Percentiles rank a stretch among this genome's conserved stretches.
These are phyloP conservation scores for Lentinula lateritia DNA, from an alignment of 768 basidiomycete genomes.

Conservation along the genomic window DNA sequence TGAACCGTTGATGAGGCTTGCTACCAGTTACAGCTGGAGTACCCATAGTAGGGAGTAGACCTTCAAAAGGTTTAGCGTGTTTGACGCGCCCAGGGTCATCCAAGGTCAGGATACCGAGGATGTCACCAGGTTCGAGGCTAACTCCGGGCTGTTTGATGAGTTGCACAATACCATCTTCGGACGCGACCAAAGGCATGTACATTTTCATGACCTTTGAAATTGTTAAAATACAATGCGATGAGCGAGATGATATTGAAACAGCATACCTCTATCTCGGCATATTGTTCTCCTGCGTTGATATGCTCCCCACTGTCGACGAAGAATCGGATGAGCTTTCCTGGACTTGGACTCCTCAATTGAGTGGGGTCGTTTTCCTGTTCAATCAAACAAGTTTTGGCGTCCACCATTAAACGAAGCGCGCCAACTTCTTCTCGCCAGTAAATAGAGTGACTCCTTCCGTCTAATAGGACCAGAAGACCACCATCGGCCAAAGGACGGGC, in stretches of 20 bases:
- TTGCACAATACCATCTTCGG: constrained; percentile 91
- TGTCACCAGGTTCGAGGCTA: constrained; percentile 93
- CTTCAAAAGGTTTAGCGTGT: constrained; percentile 97
- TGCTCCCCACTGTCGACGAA: constrained; percentile 97
- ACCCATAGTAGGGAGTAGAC: constrained; percentile 85
- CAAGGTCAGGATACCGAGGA: constrained; percentile 92
- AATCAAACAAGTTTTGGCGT: constrained; percentile 96
- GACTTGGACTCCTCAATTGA: constrained; percentile 91
- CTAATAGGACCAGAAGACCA: constrained; percentile 85
- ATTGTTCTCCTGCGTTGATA: constrained; percentile 92
- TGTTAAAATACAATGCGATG: constrained; percentile 5
- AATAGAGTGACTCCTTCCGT: constrained; percentile 93
- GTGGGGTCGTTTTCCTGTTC: constrained; percentile 99
- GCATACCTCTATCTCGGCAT: constrained; percentile 93
- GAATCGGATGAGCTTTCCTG: constrained; percentile 93
- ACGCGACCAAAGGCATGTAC: constrained; percentile 97
- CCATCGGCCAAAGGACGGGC: constrained; percentile 92
- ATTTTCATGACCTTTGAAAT: constrained; percentile 87
- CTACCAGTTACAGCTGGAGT: constrained; percentile 79
- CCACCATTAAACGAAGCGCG: constrained; percentile 86
- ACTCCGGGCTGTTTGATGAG: constrained; percentile 98
- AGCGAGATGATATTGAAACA: background rate
- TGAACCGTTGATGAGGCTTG: constrained; percentile 85
- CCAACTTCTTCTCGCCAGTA: constrained; percentile 99
- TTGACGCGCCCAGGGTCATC: constrained; percentile 96